Evolutionary conservation across 306 rosid genomes (phyloP), one percentile per base, ranked within the genome.

Genomic region (Canavalia ensiformis): DNA sequence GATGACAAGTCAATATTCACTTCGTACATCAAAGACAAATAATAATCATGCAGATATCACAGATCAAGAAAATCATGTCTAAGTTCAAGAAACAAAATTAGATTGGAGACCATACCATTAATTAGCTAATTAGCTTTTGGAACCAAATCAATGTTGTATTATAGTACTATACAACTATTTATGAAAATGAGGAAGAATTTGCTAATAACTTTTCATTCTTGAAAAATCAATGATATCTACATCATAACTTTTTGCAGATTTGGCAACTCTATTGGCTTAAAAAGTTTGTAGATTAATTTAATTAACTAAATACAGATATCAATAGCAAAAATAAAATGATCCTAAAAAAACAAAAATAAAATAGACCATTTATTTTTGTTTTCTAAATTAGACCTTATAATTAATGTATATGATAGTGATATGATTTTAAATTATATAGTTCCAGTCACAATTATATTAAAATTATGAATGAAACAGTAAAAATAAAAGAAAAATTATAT

Each of bases 1-100:
- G 41, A 70, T 51, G 68, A 84, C 88, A 12, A 68, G 82, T 75
- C 86, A 81, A 72, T 86, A 82, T 86, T 74, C 88, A 6, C 85
- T 88, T 35, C 77, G 64, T 9, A 51, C 47, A 39, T 8, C 82
- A 0, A 83, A 84, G 81, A 80, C 60, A 59, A 54, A 18, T 41
- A 37, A 46, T 51, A 58, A 18, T 7, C 66, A 47, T 34, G 84
- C 71, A 1, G 73, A 8, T 10, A 7, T 1, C 13, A 34, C 80
- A 3, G 6, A 37, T 66, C 50, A 59, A 18, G 5, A 34, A 33
- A 7, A 0, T 39, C 44, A 49, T 68, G 13, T 8, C 10, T 49
- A 66, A 52, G 44, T 41, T 49, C 29, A 71, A 7, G 35, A 50
- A 76, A 49, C 50, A 76, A 75, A 57, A 33, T 0, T 25, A 59